These are phyloP conservation scores for Kwoniella botswanensis DNA, from an alignment of 768 basidiomycete species.

Conservation along the genomic window DNA sequence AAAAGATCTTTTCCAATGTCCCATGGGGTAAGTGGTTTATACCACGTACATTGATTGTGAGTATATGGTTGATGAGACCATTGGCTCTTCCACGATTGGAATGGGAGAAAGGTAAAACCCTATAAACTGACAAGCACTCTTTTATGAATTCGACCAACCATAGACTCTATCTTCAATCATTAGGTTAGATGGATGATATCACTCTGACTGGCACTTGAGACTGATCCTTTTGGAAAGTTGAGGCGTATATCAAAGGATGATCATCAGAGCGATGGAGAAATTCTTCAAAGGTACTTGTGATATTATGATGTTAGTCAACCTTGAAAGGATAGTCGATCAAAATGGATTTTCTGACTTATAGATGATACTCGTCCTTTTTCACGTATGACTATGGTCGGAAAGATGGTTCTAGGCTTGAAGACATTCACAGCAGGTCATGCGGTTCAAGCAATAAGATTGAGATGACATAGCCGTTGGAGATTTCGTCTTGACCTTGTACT, in stretches of 20 bases:
- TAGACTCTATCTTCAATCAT: too few relatives aligned
- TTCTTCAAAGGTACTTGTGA: background rate
- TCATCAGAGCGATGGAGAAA: background rate
- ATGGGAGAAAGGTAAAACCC: background rate
- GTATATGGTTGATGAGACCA: too few relatives aligned
- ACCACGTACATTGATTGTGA: background rate
- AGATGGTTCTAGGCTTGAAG: too few relatives aligned
- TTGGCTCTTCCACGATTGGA: background rate
- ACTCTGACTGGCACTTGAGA: too few relatives aligned
- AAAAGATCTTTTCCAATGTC: background rate
- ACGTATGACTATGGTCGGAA: too few relatives aligned
- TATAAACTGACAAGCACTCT: background rate
- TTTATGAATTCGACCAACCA: too few relatives aligned
- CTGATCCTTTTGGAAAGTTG: background rate
- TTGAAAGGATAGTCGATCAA: background rate
- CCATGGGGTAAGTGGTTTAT: background rate
- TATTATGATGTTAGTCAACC: background rate
- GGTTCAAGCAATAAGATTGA: too few relatives aligned
- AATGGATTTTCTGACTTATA: too few relatives aligned
- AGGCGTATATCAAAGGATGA: background rate
- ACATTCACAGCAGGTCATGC: too few relatives aligned
- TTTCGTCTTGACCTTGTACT: too few relatives aligned
- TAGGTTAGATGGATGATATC: too few relatives aligned
- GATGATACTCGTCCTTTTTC: background rate
- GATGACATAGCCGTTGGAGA: too few relatives aligned